phyloP scores from a whole-genome alignment of 139 green algal genomes.

The Micractinium conductrix region DNA sequence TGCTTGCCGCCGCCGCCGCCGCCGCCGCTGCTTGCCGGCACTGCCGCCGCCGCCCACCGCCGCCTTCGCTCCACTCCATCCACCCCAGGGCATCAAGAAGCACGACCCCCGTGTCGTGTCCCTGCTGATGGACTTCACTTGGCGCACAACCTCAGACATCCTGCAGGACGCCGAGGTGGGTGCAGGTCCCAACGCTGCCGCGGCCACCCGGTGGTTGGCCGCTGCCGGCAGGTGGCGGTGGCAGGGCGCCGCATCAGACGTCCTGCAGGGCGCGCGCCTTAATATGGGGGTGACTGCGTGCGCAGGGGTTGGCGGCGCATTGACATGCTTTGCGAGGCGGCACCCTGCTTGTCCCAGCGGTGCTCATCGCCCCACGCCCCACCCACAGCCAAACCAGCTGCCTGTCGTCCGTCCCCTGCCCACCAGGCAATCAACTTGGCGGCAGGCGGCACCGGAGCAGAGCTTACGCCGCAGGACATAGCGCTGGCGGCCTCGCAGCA shows the following conservation, averaged over 20 bases:
- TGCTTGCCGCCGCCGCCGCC: background rate
- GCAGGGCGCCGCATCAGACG: too few relatives aligned
- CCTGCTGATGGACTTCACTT: slow-evolving; percentile 86
- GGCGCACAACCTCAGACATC: slow-evolving; percentile 75
- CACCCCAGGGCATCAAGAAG: slow-evolving; percentile 69
- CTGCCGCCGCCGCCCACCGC: background rate
- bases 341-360: too few relatives aligned
- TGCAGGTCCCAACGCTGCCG: too few relatives aligned
- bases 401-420: background rate
- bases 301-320: too few relatives aligned
- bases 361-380: too few relatives aligned
- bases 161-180: slow-evolving; percentile 77
- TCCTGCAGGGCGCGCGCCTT: too few relatives aligned
- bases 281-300: too few relatives aligned
- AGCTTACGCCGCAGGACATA: slow-evolving; percentile 24
- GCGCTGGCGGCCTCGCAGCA: slow-evolving; percentile 8
- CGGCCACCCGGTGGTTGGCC: too few relatives aligned
- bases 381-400: background rate
- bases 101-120: slow-evolving; percentile 83
- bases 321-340: too few relatives aligned
- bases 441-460: background rate
- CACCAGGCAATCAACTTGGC: slow-evolving; percentile 17
- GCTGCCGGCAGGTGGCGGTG: too few relatives aligned
- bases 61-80: background rate
- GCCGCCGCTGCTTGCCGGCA: background rate